A percentile compares a stretch with the other conserved stretches of the same genome.
Conservation (phyloP, 2,329 filamentous ascomycete genomes). For the Cordyceps farinosa region DNA sequence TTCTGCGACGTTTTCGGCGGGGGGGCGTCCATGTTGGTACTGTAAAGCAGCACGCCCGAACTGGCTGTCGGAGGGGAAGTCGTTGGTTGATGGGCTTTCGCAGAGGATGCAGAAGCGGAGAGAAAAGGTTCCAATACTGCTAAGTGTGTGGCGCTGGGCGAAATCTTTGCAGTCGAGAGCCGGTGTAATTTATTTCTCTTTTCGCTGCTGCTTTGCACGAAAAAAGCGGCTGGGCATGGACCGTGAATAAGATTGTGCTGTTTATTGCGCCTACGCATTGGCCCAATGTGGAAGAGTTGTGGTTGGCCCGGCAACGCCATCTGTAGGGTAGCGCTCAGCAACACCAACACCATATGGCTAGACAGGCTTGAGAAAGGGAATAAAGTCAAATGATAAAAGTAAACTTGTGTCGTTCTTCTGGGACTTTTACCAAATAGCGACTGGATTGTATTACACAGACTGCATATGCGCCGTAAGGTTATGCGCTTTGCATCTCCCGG, state of each 20-base stretch:
- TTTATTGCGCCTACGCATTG: neutral
- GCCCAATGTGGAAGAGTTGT: neutral
- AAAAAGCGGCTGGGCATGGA: neutral
- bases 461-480: too few relatives aligned
- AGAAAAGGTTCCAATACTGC: neutral
- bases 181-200: neutral
- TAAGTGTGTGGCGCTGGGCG: neutral
- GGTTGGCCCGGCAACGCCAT: neutral
- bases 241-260: neutral
- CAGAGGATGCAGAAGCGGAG: neutral
- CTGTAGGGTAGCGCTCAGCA: neutral
- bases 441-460: too few relatives aligned
- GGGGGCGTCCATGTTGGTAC: slow-evolving; percentile 35
- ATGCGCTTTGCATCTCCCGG: too few relatives aligned
- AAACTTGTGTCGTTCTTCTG: too few relatives aligned
- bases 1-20: slow-evolving; percentile 40
- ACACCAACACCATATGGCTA: too few relatives aligned
- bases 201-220: neutral
- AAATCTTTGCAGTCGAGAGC: neutral
- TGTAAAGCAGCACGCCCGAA: neutral
- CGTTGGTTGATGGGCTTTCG: neutral
- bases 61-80: neutral
- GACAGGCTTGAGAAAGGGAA: too few relatives aligned
- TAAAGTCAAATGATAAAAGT: too few relatives aligned
- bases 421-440: too few relatives aligned